Evolutionary conservation across 2,329 filamentous ascomycete genomes (phyloP), one percentile per base, ranked within the genome.

Genomic region (Pseudogymnoascus sp.): DNA sequence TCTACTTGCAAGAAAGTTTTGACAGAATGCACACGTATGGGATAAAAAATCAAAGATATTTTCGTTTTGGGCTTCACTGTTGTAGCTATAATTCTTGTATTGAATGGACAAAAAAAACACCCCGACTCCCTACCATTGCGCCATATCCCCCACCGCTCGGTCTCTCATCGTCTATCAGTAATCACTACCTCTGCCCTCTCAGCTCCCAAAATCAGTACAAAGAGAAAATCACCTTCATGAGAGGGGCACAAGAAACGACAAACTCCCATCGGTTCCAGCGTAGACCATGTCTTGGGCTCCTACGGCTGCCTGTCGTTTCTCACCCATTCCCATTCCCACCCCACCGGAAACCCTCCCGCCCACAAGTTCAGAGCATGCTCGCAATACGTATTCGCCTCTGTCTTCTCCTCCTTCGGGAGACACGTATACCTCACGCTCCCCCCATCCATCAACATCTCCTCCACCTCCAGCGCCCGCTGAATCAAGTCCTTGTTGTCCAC

Each of bases 291-390:
- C 29, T 8, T 55, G n/a, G 10, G 6, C 7, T 33, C n/a, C n/a
- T 55, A 33, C 10, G 33, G 6, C 49, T 55, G 29, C 6, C 26
- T 55, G 49, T 4, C 11, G 23, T 33, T 33, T 10, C 49, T 55
- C 16, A 29, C 10, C 49, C 49, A 55, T 55, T 55, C 49, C 49
- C 49, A 55, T 33, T 55, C 49, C 49, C 49, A 55, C n/a, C 26
- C 10, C 16, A 55, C 11, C 11, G 49, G 49, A 21, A 21, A 55
- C 11, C 49, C 49, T 55, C 49, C 49, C 29, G 19, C 31, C 49
- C 49, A 55, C 49, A 55, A 14, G 8, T 33, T 55, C 29, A 55
- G 29, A 19, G 49, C 49, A 33, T 55, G 49, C 26, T 55, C 49
- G 6, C 49, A 33, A 14, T 55, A 55, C 3, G 29, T 33, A 33